Evolutionary conservation across 305 asterid genomes (phyloP).

Genomic region (Solanum hybrid): DNA sequence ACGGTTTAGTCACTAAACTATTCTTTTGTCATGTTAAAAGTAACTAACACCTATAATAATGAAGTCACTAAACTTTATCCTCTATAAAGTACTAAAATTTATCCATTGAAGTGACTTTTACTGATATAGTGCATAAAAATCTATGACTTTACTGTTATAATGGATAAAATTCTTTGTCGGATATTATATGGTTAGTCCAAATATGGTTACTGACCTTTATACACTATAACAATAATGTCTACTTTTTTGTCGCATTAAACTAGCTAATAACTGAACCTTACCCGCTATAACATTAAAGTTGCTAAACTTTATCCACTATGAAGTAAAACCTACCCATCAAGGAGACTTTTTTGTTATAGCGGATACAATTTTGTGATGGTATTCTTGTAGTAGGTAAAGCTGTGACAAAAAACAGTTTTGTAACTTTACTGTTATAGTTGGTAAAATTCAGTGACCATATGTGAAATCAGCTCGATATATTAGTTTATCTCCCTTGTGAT

Average conservation of each 20-base stretch:
- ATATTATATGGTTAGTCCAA: neutral
- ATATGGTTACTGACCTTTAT: neutral
- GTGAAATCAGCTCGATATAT: neutral
- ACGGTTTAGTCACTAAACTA: neutral
- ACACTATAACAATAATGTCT: neutral
- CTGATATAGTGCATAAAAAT: neutral
- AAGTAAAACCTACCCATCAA: neutral
- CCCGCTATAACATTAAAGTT: neutral
- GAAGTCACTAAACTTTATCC: neutral
- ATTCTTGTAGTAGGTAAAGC: neutral
- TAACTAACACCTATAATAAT: neutral
- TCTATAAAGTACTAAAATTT: neutral
- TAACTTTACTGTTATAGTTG: neutral
- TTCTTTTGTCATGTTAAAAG: neutral
- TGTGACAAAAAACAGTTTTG: neutral
- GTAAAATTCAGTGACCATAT: neutral
- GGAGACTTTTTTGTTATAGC: neutral
- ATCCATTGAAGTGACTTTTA: neutral
- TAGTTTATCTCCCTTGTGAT: neutral
- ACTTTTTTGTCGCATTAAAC: neutral
- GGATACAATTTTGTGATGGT: neutral
- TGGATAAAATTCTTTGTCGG: neutral
- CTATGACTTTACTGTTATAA: neutral
- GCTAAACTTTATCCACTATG: neutral
- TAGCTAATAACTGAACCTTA: neutral